Evolutionary conservation across 2,329 filamentous ascomycete genomes (phyloP), one percentile per base, ranked within the genome.

Genomic region (Botryotinia narcissicola): DNA sequence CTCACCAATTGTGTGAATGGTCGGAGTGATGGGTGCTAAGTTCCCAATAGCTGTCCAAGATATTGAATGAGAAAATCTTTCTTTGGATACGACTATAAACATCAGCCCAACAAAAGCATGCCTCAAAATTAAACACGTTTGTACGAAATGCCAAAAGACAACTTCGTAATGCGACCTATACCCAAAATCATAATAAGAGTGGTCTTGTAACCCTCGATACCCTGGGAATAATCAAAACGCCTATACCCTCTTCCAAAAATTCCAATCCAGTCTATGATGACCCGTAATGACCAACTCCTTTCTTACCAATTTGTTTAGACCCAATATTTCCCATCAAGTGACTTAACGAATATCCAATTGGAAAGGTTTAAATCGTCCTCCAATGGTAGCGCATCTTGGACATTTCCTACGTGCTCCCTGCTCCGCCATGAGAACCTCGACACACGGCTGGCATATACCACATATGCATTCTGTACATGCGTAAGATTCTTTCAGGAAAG

Each of bases 401-500:
- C 93, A 96, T 81, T 92, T 93, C 79, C 91, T 88, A 75, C 92
- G 84, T 20, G 92, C 92, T 69, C 92, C 90, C 81, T 94, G 91
- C 81, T 94, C 92, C 78, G 88, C 89, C 83, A 93, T 90, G 72
- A 95, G 85, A 48, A 93, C 89, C 79, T 94, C 92, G 73, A 98
- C 94, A 79, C 95, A 98, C 74, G 94, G 90, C 76, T 91, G 90
- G 82, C 96, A 98, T 68, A 98, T 88, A 25, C 95, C 95, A 81
- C 94, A 97, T 76, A 98, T 97, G 82, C 96, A 98, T 82, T 98
- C 95, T 1, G 95, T 97, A 82, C 95, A 98, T 35, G 95, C 95
- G 80, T 94, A 98, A 48, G 93, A 96, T 79, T 95, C 92, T 79
- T 90, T 91, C 40, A 98, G 85, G 18, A 91, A 85, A 70, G 92